phyloP scores from a whole-genome alignment of 768 basidiomycete species.

The Gymnopilus dilepis region DNA sequence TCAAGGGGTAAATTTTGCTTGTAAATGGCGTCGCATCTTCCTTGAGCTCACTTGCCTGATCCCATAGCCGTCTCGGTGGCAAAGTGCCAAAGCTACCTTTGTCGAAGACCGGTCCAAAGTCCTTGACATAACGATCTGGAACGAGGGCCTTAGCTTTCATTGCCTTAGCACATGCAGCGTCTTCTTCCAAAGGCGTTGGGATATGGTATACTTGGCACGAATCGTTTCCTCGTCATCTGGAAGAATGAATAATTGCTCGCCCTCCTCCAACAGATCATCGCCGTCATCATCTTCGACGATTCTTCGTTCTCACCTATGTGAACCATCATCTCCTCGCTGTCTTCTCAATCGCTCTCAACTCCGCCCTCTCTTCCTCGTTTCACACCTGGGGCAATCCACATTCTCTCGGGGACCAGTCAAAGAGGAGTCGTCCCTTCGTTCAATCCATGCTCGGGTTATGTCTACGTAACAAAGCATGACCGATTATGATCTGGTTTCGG shows the following conservation, averaged over 20 bases:
- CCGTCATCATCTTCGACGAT: slow-evolving; percentile 14
- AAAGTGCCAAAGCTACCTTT: background rate
- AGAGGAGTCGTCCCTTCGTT: slow-evolving; percentile 12
- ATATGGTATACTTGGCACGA: background rate
- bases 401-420: slow-evolving; percentile 13
- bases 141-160: background rate
- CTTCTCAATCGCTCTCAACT: background rate
- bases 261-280: slow-evolving; percentile 13
- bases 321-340: background rate
- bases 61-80: slow-evolving; percentile 10
- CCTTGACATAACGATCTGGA: slow-evolving; percentile 19
- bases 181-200: background rate
- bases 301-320: background rate
- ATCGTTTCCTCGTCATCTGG: slow-evolving; percentile 7
- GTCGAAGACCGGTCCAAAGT: slow-evolving; percentile 8
- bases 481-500: slow-evolving; percentile 21
- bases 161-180: background rate
- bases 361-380: background rate
- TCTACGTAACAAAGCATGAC: slow-evolving; percentile 27
- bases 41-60: slow-evolving; percentile 19
- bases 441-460: slow-evolving; percentile 30
- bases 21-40: background rate
- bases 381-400: slow-evolving; percentile 5
- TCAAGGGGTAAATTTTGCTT: slow-evolving; percentile 3
- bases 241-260: slow-evolving; percentile 13